Percentiles rank a stretch among this genome's conserved stretches.
Conservation (phyloP, 495 filamentous ascomycete genomes). For the Aspergillus baeticus region DNA sequence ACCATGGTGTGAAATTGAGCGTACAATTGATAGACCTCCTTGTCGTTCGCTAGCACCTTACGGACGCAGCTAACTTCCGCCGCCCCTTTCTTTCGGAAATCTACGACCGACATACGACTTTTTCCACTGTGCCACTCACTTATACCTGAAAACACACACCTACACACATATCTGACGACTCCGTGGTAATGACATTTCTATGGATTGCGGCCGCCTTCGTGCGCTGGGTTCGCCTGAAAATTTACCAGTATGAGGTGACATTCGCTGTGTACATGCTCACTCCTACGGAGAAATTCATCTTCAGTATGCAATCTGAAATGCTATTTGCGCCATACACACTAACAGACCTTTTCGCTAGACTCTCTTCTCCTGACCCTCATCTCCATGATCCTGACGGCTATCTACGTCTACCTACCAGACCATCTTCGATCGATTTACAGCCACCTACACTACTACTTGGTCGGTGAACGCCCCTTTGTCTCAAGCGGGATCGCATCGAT, state of each 20-base stretch:
- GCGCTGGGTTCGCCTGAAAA: slow-evolving; percentile 71
- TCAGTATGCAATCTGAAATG: slow-evolving; percentile 55
- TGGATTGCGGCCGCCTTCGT: slow-evolving; percentile 48
- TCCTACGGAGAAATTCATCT: slow-evolving; percentile 79
- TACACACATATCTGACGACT: neutral
- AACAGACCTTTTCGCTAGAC: slow-evolving; percentile 51
- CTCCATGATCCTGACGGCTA: slow-evolving; percentile 79
- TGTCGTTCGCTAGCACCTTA: neutral
- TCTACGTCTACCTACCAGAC: slow-evolving; percentile 87
- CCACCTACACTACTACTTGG: slow-evolving; percentile 92
- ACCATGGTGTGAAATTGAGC: neutral
- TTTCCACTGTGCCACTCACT: neutral
- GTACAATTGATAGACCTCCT: neutral
- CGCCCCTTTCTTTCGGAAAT: neutral
- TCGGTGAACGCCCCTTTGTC: slow-evolving; percentile 62
- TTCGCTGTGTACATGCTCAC: slow-evolving; percentile 86
- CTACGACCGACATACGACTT: neutral
- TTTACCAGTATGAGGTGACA: slow-evolving; percentile 85
- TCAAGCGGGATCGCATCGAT: slow-evolving; percentile 32
- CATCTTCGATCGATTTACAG: slow-evolving; percentile 75
- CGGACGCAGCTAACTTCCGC: neutral
- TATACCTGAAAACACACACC: neutral
- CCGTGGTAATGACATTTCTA: slow-evolving; percentile 27
- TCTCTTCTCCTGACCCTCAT: slow-evolving; percentile 85
- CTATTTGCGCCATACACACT: neutral